Evolutionary conservation across 352 stramenopile species (phyloP).

Genomic region (Globisporangium spinosum): DNA sequence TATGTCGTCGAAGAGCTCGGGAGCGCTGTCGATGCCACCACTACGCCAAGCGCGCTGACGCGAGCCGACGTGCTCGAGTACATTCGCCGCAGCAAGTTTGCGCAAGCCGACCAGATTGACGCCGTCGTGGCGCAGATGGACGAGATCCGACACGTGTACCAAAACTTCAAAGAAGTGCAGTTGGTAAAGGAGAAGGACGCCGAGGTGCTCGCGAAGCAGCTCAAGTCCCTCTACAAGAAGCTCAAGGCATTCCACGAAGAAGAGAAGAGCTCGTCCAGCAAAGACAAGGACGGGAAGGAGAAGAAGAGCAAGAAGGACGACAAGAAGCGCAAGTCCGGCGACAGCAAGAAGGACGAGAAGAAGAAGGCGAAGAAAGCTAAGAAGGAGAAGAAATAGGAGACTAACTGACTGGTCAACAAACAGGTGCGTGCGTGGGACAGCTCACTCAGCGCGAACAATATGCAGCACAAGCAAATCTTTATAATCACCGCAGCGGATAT

Average conservation of each 20-base stretch:
- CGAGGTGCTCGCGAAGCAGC: constrained; percentile 47
- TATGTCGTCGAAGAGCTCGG: constrained; percentile 55
- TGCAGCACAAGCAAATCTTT: neutral
- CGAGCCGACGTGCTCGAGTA: constrained; percentile 52
- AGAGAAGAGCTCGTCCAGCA: constrained; percentile 22
- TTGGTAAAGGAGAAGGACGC: constrained; percentile 28
- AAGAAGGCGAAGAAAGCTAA: constrained; percentile 76
- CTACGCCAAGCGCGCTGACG: constrained; percentile 25
- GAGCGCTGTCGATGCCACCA: constrained; percentile 19
- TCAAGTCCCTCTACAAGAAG: constrained; percentile 86
- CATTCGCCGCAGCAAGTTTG: constrained; percentile 68
- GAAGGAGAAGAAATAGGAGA: constrained; percentile 55
- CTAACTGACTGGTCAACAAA: constrained; percentile 26
- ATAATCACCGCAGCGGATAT: constrained; percentile 33
- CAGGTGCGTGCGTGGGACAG: neutral
- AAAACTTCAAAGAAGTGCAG: constrained; percentile 34
- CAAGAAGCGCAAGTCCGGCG: constrained; percentile 42
- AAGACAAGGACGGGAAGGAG: constrained; percentile 39
- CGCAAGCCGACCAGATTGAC: constrained; percentile 43
- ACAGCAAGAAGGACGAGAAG: constrained; percentile 43
- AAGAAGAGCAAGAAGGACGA: constrained; percentile 69
- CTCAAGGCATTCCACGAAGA: constrained; percentile 82
- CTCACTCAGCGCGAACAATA: neutral
- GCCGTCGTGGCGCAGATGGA: constrained; percentile 33
- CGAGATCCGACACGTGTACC: constrained; percentile 33